Evolutionary conservation across 768 basidiomycete species (phyloP).

Genomic region (Cystobasidium ongulense): DNA sequence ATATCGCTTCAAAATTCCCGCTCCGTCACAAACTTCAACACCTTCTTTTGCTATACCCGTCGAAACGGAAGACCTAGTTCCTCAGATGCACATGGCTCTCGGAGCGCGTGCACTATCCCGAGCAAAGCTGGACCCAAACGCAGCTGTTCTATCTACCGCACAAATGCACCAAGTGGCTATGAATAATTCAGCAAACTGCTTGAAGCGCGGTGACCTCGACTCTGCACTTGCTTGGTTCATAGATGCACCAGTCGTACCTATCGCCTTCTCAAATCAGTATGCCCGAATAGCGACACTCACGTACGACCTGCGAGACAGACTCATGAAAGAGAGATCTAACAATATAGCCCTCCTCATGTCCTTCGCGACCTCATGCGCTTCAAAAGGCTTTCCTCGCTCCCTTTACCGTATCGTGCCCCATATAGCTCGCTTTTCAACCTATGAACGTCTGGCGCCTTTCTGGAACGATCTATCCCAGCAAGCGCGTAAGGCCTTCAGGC

Average conservation of each 20-base stretch:
- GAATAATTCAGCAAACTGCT: not conserved
- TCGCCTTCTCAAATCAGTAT: not conserved
- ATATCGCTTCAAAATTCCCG: not conserved
- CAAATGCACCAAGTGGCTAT: not conserved
- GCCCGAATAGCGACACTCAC: not conserved
- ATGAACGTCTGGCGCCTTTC: slow-evolving; percentile 6
- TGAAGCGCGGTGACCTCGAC: slow-evolving; percentile 12
- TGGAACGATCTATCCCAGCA: not conserved
- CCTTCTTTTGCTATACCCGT: not conserved
- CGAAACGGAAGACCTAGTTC: not conserved
- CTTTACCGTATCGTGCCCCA: not conserved
- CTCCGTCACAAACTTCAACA: not conserved
- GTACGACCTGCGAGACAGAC: not conserved
- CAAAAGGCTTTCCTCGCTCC: not conserved
- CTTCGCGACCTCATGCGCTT: not conserved
- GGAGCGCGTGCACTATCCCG: not conserved
- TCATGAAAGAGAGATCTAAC: not conserved
- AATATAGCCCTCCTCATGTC: not conserved
- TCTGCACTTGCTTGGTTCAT: not conserved
- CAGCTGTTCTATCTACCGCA: not conserved
- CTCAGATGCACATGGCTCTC: not conserved
- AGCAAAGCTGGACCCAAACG: not conserved
- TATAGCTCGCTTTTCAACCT: slow-evolving; percentile 18
- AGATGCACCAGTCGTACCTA: not conserved
- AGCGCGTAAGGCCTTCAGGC: not conserved